Evolutionary conservation across 2,329 filamentous ascomycete genomes (phyloP).

Genomic region (Hypoxylon sp.): DNA sequence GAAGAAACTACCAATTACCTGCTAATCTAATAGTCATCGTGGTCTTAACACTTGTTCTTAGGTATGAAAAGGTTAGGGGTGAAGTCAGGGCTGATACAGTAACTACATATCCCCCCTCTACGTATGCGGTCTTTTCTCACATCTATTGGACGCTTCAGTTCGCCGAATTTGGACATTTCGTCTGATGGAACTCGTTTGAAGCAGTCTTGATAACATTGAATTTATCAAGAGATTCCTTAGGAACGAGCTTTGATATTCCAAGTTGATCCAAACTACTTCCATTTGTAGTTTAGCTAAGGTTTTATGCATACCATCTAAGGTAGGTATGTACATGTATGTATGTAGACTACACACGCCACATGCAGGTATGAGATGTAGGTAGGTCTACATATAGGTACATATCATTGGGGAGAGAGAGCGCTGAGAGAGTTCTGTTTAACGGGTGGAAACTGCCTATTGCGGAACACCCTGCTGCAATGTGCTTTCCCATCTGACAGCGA

Average conservation of each 20-base stretch:
- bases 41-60: constrained; percentile 29
- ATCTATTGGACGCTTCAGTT: neutral
- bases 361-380: no score
- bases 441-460: constrained; percentile 37
- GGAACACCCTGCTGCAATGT: constrained; percentile 25
- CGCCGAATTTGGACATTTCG: constrained; percentile 2
- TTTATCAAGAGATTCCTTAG: neutral
- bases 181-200: constrained; percentile 17
- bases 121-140: constrained; percentile 32
- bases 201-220: constrained; percentile 6
- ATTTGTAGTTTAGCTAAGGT: neutral
- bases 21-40: constrained; percentile 2
- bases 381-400: constrained; percentile 8
- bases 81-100: constrained; percentile 24
- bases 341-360: no score
- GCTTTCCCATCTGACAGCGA: constrained; percentile 17
- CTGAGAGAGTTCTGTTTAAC: constrained; percentile 18
- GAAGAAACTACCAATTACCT: constrained; percentile 22
- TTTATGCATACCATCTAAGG: no score
- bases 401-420: constrained; percentile 17
- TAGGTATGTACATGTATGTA: no score
- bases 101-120: neutral
- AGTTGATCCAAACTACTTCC: neutral
- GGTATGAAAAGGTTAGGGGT: constrained; percentile 16
- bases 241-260: neutral